Evolutionary conservation across 2,329 filamentous ascomycete genomes (phyloP), one percentile per base, ranked within the genome.

Genomic region (Cordyceps cateniannulata): DNA sequence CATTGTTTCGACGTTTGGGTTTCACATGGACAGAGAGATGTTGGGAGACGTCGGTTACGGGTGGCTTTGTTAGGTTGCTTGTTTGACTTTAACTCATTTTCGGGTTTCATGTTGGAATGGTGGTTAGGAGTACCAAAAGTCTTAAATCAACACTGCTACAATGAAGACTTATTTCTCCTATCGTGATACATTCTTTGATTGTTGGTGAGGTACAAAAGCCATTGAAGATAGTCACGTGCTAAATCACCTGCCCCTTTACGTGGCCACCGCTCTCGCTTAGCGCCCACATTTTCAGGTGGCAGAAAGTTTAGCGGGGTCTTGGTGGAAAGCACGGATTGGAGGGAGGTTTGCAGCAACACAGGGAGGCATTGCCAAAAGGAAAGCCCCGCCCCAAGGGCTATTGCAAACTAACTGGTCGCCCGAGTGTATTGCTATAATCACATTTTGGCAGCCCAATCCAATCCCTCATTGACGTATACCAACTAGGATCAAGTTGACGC

Each of bases 251-350:
- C 7, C 7, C 18, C 65, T 65, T 55, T 59, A 62, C 59, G 62
- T 60, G 63, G 68, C 73, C 71, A 76, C 68, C 71, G 73, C 70
- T 68, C 72, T 75, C 73, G 72, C 70, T 74, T 77, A 76, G 69
- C 70, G 69, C 72, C 71, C 73, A 75, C 73, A 75, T 69, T 72
- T 67, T 64, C 57, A 63, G 38, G 65, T 63, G 72, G 69, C 70
- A 73, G 72, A 75, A 75, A 75, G 71, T 67, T 72, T 69, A 71
- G 73, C 73, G 71, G 72, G 72, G 72, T 72, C 42, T 49, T 3
- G 12, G 32, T 35, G 32, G 32, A 35, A 35, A 35, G 32, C 32
- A 35, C 32, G 32, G 32, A 35, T 35, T 7, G 20, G 29, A n/a
- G 35, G 32, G 27, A 38, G 22, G 49, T 60, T 44, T 25, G n/a